phyloP scores from a whole-genome alignment of 192 early-diverging fungal species.

The Helicostylum pulchrum region DNA sequence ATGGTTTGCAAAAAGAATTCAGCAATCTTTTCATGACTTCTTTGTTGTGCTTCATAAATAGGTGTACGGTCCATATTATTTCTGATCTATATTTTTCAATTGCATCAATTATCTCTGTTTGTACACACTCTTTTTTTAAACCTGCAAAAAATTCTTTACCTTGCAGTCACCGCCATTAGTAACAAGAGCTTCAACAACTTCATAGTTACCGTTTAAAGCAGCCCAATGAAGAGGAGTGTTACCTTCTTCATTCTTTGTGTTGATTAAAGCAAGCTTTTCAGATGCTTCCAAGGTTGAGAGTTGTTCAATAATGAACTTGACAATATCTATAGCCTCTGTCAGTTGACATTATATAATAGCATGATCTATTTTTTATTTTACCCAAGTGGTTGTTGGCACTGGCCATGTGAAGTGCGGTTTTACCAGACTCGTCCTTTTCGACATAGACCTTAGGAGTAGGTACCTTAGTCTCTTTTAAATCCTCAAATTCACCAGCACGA shows the following conservation, averaged over 20 bases:
- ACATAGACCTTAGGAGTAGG: constrained; percentile 31
- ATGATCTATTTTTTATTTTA: constrained; percentile 12
- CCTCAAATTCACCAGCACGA: constrained; percentile 73
- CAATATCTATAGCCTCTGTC: constrained; percentile 41
- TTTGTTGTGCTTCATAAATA: constrained; percentile 48
- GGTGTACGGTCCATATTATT: constrained; percentile 44
- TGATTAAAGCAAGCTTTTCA: constrained; percentile 34
- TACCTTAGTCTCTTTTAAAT: constrained; percentile 46
- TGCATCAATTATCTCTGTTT: too few species aligned
- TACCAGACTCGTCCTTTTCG: constrained; percentile 47
- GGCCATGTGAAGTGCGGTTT: constrained; percentile 79
- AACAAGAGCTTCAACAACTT: constrained; percentile 62
- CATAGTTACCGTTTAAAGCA: constrained; percentile 74
- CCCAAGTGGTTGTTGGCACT: constrained; percentile 75
- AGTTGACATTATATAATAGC: not conserved
- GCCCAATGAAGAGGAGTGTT: constrained; percentile 84
- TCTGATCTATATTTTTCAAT: constrained; percentile 37
- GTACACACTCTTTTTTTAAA: too few species aligned
- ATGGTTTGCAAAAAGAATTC: constrained; percentile 51
- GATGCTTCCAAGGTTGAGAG: constrained; percentile 22
- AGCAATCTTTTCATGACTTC: constrained; percentile 47
- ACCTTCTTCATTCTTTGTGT: constrained; percentile 57
- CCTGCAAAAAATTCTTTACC: constrained; percentile 30
- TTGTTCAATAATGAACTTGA: constrained; percentile 45
- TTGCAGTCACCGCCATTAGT: constrained; percentile 58